These are phyloP conservation scores for Coemansia sp. DNA, from an alignment of 192 early-diverging fungal genomes.

Conservation along the genomic window DNA sequence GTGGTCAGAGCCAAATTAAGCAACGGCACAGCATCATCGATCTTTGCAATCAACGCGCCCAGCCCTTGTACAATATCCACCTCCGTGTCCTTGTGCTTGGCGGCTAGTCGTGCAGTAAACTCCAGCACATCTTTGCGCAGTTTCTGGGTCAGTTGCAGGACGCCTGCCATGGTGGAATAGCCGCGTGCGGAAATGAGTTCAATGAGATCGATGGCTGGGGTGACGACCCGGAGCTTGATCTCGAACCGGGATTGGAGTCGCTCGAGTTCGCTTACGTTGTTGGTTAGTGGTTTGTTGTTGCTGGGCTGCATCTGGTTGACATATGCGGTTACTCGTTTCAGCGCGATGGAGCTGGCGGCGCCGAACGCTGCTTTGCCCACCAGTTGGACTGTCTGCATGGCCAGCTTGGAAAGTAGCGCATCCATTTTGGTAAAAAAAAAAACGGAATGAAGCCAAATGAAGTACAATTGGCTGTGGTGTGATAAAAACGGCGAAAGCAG, in stretches of 20 bases:
- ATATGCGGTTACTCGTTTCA: constrained; percentile 53
- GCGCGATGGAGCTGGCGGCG: constrained; percentile 52
- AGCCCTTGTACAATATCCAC: constrained; percentile 21
- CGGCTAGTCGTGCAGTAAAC: constrained; percentile 19
- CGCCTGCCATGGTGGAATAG: constrained; percentile 61
- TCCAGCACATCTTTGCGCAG: constrained; percentile 59
- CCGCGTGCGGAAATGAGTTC: constrained; percentile 66
- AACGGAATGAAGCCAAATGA: too few relatives aligned
- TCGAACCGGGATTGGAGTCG: constrained; percentile 55
- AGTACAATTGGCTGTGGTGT: too few relatives aligned
- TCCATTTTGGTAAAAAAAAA: constrained; percentile 49
- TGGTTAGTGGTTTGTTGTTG: neutral
- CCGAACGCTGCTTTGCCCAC: constrained; percentile 65
- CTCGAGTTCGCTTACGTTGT: constrained; percentile 35
- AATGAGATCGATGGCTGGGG: constrained; percentile 73
- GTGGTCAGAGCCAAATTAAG: constrained; percentile 59
- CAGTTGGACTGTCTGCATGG: constrained; percentile 62
- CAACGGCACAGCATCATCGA: constrained; percentile 59
- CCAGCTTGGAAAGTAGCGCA: constrained; percentile 63
- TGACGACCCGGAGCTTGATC: constrained; percentile 57
- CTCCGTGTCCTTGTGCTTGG: neutral
- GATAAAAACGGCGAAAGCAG: too few relatives aligned
- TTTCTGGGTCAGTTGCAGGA: constrained; percentile 56
- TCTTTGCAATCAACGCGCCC: constrained; percentile 34
- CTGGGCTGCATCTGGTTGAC: constrained; percentile 26